Evolutionary conservation across 2,329 filamentous ascomycete species (phyloP).

Genomic region (Cladosporium cucumerinum): DNA sequence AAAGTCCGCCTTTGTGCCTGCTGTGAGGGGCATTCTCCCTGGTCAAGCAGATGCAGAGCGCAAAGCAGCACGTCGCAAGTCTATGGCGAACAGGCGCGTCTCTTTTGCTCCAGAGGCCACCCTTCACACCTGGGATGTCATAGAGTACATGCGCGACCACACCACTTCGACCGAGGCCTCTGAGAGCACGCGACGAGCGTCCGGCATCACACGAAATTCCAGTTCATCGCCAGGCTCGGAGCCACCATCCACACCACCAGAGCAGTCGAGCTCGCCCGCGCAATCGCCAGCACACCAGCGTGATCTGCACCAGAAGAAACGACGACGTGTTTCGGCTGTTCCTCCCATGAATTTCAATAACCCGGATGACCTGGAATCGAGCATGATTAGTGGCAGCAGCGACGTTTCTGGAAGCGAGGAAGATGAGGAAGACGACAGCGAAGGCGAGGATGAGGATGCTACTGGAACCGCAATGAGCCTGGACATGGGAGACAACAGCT

Average conservation of each 20-base stretch:
- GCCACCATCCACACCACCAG: constrained; percentile 60
- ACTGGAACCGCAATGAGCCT: constrained; percentile 80
- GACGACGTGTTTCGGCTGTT: constrained; percentile 64
- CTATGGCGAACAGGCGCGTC: constrained; percentile 74
- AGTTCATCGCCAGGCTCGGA: constrained; percentile 44
- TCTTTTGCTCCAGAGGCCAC: constrained; percentile 98
- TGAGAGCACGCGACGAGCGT: constrained; percentile 71
- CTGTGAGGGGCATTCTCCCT: constrained; percentile 55
- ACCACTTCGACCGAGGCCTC: constrained; percentile 69
- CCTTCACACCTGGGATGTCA: constrained; percentile 92
- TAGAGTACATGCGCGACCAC: constrained; percentile 84
- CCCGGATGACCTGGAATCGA: constrained; percentile 65
- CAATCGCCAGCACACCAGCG: constrained; percentile 58
- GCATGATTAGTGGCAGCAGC: constrained; percentile 65
- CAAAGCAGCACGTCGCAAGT: constrained; percentile 81
- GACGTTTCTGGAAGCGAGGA: constrained; percentile 42
- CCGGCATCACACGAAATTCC: constrained; percentile 50
- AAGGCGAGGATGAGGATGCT: constrained; percentile 56
- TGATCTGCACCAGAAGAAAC: constrained; percentile 60
- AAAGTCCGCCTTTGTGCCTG: constrained; percentile 47
- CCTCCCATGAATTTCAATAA: constrained; percentile 63
- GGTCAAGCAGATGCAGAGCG: constrained; percentile 62
- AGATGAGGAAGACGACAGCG: constrained; percentile 56
- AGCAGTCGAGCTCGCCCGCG: constrained; percentile 46
- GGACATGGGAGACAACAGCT: constrained; percentile 61